Evolutionary conservation across 345 rosid species (phyloP).

Genomic region (Litchi chinensis): DNA sequence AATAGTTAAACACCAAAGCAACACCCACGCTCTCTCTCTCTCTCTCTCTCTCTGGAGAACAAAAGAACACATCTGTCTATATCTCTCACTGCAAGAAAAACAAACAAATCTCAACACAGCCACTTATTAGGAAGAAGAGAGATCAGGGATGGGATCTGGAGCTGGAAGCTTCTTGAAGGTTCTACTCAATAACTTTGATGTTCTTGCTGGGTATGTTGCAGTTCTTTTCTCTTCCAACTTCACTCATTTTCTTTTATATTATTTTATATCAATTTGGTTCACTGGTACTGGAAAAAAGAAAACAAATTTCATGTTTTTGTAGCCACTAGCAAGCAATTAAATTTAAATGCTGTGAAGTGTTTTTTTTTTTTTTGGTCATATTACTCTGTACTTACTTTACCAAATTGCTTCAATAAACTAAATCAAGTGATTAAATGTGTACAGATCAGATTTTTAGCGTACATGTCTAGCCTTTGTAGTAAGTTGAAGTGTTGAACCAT

Average conservation of each 20-base stretch:
- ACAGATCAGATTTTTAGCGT: neutral
- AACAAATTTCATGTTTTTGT: neutral
- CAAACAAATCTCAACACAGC: neutral
- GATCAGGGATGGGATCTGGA: slow-evolving; percentile 66
- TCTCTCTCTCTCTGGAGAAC: slow-evolving; percentile 13
- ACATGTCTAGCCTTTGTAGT: slow-evolving; percentile 4
- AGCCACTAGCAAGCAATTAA: neutral
- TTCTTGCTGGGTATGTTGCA: slow-evolving; percentile 77
- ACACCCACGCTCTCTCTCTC: slow-evolving; percentile 1
- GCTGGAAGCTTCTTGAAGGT: slow-evolving; percentile 68
- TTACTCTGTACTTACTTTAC: neutral
- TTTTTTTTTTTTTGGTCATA: slow-evolving; percentile 10
- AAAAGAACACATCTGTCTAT: neutral
- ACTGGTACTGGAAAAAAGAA: neutral
- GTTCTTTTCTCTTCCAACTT: neutral
- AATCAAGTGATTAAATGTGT: neutral
- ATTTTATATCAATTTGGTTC: neutral
- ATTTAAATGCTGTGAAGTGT: slow-evolving; percentile 15
- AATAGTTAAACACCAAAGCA: no score
- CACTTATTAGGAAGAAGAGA: neutral
- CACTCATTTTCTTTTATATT: neutral
- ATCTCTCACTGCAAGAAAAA: slow-evolving; percentile 6
- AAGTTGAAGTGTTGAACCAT: neutral
- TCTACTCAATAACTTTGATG: slow-evolving; percentile 74
- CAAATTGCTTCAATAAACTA: slow-evolving; percentile 5